Evolutionary conservation across 441 rosid species (phyloP).

Genomic region (Melastoma candidum): DNA sequence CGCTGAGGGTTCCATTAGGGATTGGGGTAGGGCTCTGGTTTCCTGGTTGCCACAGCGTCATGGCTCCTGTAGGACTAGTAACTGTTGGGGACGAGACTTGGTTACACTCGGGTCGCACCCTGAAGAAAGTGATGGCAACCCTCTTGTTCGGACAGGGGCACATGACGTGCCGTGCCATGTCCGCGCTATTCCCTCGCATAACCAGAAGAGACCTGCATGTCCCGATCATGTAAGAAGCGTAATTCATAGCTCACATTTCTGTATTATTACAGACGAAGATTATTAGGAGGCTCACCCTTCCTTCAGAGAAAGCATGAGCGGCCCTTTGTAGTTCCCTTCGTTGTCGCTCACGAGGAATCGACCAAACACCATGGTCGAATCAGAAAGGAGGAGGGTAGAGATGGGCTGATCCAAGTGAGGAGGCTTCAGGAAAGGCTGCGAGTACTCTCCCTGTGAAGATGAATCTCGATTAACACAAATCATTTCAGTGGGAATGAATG

Average conservation of each 20-base stretch:
- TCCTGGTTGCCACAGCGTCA: slow-evolving; percentile 66
- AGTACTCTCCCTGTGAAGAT: slow-evolving; percentile 66
- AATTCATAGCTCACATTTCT: slow-evolving; percentile 36
- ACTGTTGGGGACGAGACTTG: background rate
- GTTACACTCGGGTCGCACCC: slow-evolving; percentile 9
- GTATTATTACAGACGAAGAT: background rate
- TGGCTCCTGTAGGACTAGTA: slow-evolving; percentile 14
- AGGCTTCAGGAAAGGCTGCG: slow-evolving; percentile 92
- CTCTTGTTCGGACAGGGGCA: slow-evolving; percentile 13
- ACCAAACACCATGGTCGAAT: slow-evolving; percentile 89
- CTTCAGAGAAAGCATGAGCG: slow-evolving; percentile 65
- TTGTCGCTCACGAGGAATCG: slow-evolving; percentile 60
- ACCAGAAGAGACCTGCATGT: slow-evolving; percentile 14
- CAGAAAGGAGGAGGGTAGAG: slow-evolving; percentile 74
- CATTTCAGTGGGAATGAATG: background rate
- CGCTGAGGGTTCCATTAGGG: slow-evolving; percentile 40
- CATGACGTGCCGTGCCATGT: slow-evolving; percentile 14
- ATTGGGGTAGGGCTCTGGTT: slow-evolving; percentile 34
- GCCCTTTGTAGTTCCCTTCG: slow-evolving; percentile 83
- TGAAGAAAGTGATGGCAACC: slow-evolving; percentile 14
- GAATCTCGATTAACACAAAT: background rate
- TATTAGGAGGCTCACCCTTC: slow-evolving; percentile 46
- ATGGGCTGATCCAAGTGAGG: slow-evolving; percentile 97
- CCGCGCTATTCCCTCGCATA: slow-evolving; percentile 18
- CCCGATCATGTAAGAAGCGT: slow-evolving; percentile 15